Evolutionary conservation across 441 rosid genomes (phyloP).

Genomic region (Eruca vesicaria): DNA sequence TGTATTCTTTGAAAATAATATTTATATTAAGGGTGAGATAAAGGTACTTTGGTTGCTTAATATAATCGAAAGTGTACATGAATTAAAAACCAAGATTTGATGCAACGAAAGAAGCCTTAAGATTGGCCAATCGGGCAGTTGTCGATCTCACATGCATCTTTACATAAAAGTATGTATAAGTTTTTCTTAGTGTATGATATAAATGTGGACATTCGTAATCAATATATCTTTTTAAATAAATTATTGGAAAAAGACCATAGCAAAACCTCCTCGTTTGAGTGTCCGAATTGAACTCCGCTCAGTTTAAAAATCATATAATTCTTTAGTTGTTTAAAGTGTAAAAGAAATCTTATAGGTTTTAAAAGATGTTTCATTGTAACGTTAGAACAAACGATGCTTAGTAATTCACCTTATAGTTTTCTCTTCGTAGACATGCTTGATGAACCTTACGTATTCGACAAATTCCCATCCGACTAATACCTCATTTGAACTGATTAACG

Average conservation of each 20-base stretch:
- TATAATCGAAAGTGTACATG: background rate
- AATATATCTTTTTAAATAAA: background rate
- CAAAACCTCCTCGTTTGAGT: background rate
- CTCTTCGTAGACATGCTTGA: background rate
- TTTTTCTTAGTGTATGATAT: conserved; percentile 17
- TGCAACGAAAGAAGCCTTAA: conserved; percentile 16
- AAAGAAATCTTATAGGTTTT: background rate
- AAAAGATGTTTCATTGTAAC: background rate
- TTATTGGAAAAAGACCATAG: background rate
- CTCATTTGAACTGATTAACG: background rate
- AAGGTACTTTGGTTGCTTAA: conserved; percentile 21
- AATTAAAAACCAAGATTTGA: conserved; percentile 16
- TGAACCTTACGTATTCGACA: background rate
- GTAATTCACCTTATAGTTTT: background rate
- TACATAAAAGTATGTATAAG: background rate
- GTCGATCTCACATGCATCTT: conserved; percentile 32
- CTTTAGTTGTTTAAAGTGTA: background rate
- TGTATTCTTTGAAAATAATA: background rate
- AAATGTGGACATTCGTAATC: conserved; percentile 26
- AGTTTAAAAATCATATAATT: background rate
- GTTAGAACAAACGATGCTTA: background rate
- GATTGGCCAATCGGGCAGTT: conserved; percentile 32
- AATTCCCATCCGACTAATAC: background rate
- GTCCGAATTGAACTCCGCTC: background rate
- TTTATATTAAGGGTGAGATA: background rate